Evolutionary conservation across 1,284 basidiomycete genomes (phyloP), one percentile per base, ranked within the genome.

Genomic region (Puccinia hordei): DNA sequence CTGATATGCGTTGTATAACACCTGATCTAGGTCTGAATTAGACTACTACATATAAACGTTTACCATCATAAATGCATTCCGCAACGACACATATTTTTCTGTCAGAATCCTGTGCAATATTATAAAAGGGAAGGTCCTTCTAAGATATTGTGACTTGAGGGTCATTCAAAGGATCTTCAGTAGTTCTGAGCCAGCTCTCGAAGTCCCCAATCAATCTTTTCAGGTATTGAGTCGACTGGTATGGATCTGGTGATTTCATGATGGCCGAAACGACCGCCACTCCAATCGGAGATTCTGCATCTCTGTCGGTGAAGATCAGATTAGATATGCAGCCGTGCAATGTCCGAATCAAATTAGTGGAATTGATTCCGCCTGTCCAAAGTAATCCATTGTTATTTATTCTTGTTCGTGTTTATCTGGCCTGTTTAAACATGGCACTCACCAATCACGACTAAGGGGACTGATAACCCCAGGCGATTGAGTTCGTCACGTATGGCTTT

Each of bases 241-340:
- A 85, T 0, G 95, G 93, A n/a, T 90, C 87, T 0, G 80, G 68
- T 0, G 92, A 91, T 0, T 90, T 89, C 15, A 93, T 89, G 82
- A 98, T 94, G 41, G 95, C 94, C 22, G 93, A 95, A 73, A 98
- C 92, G 73, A 98, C 90, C 8, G 96, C 95, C 27, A 98, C 88
- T 0, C 96, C 95, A 82, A 65, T 63, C 3, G 68, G 30, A 65
- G 33, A 53, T 27, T 68, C 84, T 83, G 10, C 24, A 38, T 65
- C 0, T 19, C 30, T 73, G 10, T 46, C 4, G 15, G 55, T 68
- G 63, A 68, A 53, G 15, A 77, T 17, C 30, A 44, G 61, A 33
- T 35, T 53, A 12, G 78, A 73, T 13, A 19, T 63, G 51, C 69
- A 73, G 15, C 78, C 69, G 51, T 55, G 38, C 3, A 80, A 49